Base-by-base conservation (phyloP, 805 yeast species). In the Wickerhamomyces alni region DNA sequence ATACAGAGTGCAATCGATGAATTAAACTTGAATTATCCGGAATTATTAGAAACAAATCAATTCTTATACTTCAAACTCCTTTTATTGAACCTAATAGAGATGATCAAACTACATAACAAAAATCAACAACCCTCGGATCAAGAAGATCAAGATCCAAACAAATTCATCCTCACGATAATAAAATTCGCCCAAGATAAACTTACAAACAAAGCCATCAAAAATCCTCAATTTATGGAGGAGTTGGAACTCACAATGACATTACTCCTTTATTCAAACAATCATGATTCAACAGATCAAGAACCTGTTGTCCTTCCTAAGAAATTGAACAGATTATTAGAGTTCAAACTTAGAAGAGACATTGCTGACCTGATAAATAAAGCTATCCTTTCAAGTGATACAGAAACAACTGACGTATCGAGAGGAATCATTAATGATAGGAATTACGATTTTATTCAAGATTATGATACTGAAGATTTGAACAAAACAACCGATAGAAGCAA, bases 231-330 rank as follows among this genome's bases (percentile, higher is more conserved):
- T 43, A 69, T 87, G 60, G 74, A 75, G 39, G 91, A 86, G 47
- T 62, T 88, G 44, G 96, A 89, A 55, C 66, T 80, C 33, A 80
- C 94, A 3, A 85, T 88, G 93, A 87, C 95, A 17, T 66, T 88
- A 43, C 62, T 88, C 28, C 76, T 77, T 29, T 72, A 71, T 45
- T 71, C 76, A 1, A 55, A 56, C 17, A 55, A 43, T 21, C 34
- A 18, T 8, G 5, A 15, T 8, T 11, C 11, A 31, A 7, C 33
- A 12, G 24, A 9, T 9, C 24, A 21, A 21, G 24, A 21, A 6
- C 9, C 24, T 21, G 24, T 9, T 7, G 24, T 21, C 24, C 54
- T 81, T 26, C 88, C 87, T 0, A 62, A 62, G 22, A 75, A 74
- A 45, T 61, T 87, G 45, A 63, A 72, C 33, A 65, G 65, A 17